Base-by-base conservation (phyloP, 148 eudicot species). In the Vaccinium vitisidaea region DNA sequence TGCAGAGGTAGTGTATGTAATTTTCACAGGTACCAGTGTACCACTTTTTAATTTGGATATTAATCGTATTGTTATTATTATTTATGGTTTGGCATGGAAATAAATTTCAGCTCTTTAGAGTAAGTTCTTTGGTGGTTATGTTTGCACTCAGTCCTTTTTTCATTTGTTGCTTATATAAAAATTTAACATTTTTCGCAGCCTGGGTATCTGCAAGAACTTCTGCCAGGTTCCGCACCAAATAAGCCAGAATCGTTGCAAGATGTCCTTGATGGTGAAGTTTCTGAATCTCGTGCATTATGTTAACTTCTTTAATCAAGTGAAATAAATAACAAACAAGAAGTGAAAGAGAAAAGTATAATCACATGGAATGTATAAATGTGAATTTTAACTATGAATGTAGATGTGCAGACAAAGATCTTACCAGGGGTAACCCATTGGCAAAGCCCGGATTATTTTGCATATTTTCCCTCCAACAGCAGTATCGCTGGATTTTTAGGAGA, bases 341-440 rank as follows among this genome's bases (percentile, higher is more conserved):
- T 12, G 65, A 23, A 65, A 32, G 36, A 39, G 10, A 43, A 58
- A 8, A 18, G n/a, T 83, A 69, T 25, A 11, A 77, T 76, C 69
- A 12, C 5, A 74, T 55, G 46, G 7, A 8, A 11, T 13, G 15
- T 55, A 30, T 32, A 82, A 76, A 9, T 61, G 59, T 27, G 73
- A 55, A 81, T 81, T 80, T 79, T 54, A 12, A 75, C 58, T 88
- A 58, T 84, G 58, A 46, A 55, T 80, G 85, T 92, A 95, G 99
- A 97, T 87, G 93, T 95, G 50, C 92, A 86, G 86, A 52, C 87
- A 59, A 94, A 95, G 82, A 94, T 97, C 83, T 86, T 97, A 18
- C 98, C 95, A 58, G 98, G 99, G 48, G 95, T 97, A 67, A 97
- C 99, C 73, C 99, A 97, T 82, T 97, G 99, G 99, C 99, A 97